These are phyloP conservation scores for Amaranthus tricolor DNA, from an alignment of 179 eudicot genomes.

Conservation along the genomic window DNA sequence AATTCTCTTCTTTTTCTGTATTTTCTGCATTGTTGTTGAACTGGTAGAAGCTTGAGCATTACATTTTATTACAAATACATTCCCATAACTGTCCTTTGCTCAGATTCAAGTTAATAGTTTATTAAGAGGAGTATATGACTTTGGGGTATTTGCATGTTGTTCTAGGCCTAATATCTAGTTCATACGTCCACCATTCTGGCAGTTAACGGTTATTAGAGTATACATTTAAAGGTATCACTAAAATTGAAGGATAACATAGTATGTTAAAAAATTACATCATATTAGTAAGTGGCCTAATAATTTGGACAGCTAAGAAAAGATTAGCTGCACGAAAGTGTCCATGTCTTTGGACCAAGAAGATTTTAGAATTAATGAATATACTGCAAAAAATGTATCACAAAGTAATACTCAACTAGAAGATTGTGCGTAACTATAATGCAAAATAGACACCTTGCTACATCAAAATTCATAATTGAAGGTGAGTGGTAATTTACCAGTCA, in stretches of 20 bases:
- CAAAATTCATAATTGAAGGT: not conserved
- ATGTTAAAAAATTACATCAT: not conserved
- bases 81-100: too few relatives aligned
- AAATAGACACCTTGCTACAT: not conserved
- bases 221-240: not conserved
- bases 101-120: too few relatives aligned
- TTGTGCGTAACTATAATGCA: not conserved
- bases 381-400: not conserved
- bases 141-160: too few relatives aligned
- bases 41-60: too few relatives aligned
- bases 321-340: not conserved
- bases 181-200: not conserved
- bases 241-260: too few relatives aligned
- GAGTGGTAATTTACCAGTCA: slow-evolving; percentile 49
- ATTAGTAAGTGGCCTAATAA: not conserved
- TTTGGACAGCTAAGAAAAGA: not conserved
- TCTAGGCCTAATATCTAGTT: too few relatives aligned
- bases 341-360: not conserved
- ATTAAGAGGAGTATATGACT: too few relatives aligned
- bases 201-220: not conserved
- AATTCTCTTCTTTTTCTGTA: too few relatives aligned
- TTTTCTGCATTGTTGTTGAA: too few relatives aligned
- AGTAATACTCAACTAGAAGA: not conserved
- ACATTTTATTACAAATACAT: too few relatives aligned
- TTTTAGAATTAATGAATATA: not conserved